Percentiles rank a stretch among this genome's conserved stretches.
These are phyloP conservation scores for Tilletia caries DNA, from an alignment of 1,284 basidiomycete genomes.

Conservation along the genomic window DNA sequence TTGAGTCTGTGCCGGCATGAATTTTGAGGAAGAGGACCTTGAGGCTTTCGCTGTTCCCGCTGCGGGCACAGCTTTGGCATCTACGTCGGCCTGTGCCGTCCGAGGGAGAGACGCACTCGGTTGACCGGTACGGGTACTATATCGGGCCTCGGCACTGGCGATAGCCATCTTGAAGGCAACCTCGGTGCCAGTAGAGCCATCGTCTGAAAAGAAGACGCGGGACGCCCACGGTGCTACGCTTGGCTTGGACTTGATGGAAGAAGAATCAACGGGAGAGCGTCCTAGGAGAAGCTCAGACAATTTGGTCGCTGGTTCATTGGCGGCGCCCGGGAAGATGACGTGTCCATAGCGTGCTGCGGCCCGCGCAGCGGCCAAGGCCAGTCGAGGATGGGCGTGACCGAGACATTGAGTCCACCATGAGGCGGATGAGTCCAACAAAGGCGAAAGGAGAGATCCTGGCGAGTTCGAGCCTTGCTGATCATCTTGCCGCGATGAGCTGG, in stretches of 20 bases:
- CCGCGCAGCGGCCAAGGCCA: conserved; percentile 79
- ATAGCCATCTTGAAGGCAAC: conserved; percentile 88
- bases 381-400: conserved; percentile 73
- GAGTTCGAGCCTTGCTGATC: conserved; percentile 8
- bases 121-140: conserved; percentile 18
- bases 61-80: not conserved
- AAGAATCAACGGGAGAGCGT: conserved; percentile 15
- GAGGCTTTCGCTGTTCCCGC: not conserved
- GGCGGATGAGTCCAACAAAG: conserved; percentile 83
- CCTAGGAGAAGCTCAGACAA: conserved; percentile 70
- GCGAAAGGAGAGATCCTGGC: conserved; percentile 59
- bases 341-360: conserved; percentile 93
- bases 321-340: conserved; percentile 88
- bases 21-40: not conserved
- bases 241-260: not conserved
- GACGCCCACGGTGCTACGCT: conserved; percentile 66
- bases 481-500: conserved; percentile 29
- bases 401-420: conserved; percentile 98
- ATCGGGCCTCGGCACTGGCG: conserved; percentile 35
- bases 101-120: not conserved
- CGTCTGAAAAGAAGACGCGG: conserved; percentile 87
- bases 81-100: not conserved
- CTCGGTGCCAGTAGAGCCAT: conserved; percentile 94
- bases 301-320: conserved; percentile 76
- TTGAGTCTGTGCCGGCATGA: not conserved